These are phyloP conservation scores for Lichtheimia hyalospora DNA, from an alignment of 371 early-diverging fungal genomes.

Conservation along the genomic window DNA sequence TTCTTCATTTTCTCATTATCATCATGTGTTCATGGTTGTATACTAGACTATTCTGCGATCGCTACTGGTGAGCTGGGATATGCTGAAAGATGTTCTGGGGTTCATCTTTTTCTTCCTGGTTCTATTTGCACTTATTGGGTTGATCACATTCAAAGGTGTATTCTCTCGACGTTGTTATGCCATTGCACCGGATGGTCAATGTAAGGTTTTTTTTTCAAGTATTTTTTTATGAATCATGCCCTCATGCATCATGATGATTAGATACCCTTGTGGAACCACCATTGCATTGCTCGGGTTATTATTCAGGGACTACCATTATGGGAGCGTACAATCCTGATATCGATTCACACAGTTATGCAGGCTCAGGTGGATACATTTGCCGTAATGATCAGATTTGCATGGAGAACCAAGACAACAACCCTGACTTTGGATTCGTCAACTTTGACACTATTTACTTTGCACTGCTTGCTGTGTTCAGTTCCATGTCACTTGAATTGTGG, in stretches of 20 bases:
- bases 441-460: constrained; percentile 56
- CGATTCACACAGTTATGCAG: constrained; percentile 33
- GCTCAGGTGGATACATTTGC: constrained; percentile 39
- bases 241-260: constrained; percentile 7
- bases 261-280: constrained; percentile 47
- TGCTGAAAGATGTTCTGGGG: constrained; percentile 51
- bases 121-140: constrained; percentile 55
- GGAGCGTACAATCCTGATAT: constrained; percentile 41
- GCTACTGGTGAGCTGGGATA: constrained; percentile 51
- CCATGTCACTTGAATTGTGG: constrained; percentile 60
- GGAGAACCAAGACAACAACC: constrained; percentile 45
- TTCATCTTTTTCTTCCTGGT: constrained; percentile 60
- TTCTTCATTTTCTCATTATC: neutral
- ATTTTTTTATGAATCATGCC: too few relatives aligned
- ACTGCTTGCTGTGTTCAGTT: constrained; percentile 50
- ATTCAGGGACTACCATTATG: constrained; percentile 39
- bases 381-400: constrained; percentile 48
- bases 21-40: neutral
- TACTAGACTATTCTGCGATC: constrained; percentile 53
- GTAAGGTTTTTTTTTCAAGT: too few relatives aligned
- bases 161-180: constrained; percentile 53
- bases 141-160: constrained; percentile 54
- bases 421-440: constrained; percentile 44
- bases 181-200: constrained; percentile 13
- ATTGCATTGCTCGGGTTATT: constrained; percentile 55